Conservation (phyloP, 2,329 filamentous ascomycete species). For the Fusarium mangiferae region DNA sequence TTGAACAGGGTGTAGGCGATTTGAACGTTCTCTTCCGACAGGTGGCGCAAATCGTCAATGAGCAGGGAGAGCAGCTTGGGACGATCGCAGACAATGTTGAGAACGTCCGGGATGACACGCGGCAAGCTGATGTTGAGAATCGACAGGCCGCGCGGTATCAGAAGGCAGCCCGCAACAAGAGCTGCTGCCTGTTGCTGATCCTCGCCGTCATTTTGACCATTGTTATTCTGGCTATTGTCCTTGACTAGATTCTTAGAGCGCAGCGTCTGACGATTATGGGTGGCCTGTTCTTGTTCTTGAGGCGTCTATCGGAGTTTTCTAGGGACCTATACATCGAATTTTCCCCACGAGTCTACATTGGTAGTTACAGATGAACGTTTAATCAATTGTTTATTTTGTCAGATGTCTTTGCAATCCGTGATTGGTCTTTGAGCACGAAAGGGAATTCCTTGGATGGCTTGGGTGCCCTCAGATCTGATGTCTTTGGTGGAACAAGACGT, state of each 20-base stretch:
- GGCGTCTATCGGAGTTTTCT: conserved; percentile 43
- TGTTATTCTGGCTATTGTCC: conserved; percentile 84
- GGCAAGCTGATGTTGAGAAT: conserved; percentile 86
- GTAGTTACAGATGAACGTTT: conserved; percentile 34
- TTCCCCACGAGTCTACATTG: conserved; percentile 31
- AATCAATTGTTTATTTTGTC: conserved; percentile 23
- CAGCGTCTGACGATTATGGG: conserved; percentile 23
- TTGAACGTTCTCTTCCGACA: conserved; percentile 97
- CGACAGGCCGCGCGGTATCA: conserved; percentile 90
- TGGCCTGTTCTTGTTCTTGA: conserved; percentile 25
- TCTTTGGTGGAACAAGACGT: conserved; percentile 32
- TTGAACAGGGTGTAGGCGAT: conserved; percentile 95
- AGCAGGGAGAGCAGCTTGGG: conserved; percentile 90
- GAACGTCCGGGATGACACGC: conserved; percentile 81
- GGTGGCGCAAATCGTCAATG: conserved; percentile 95
- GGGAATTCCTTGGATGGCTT: conserved; percentile 25
- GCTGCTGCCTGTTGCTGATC: conserved; percentile 90
- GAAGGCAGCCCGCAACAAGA: conserved; percentile 93
- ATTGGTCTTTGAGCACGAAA: conserved; percentile 32
- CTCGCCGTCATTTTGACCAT: conserved; percentile 89
- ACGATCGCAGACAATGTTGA: conserved; percentile 91
- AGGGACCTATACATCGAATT: conserved; percentile 32
- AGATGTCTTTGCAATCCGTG: neutral
- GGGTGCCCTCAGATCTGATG: conserved; percentile 25
- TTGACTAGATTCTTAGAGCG: conserved; percentile 64